Base-by-base conservation (phyloP, 139 green algal species). In the Bryopsis sp. region DNA sequence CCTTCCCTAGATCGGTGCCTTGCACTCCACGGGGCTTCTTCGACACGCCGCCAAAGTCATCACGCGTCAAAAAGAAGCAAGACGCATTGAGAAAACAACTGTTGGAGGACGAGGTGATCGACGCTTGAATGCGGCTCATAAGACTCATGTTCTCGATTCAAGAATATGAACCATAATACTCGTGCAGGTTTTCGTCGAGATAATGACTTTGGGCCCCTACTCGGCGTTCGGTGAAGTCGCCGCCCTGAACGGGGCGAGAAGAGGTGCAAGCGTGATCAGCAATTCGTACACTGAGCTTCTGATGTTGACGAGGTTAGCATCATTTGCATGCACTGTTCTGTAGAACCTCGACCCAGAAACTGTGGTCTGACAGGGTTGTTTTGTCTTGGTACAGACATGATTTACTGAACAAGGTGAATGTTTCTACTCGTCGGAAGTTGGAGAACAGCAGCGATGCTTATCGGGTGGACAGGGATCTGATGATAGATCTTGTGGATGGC, bases 181-280 rank as follows among this genome's bases (percentile, higher is more conserved):
- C 15, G 43, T 50, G 43, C 43, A 77, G 43, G 65, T 77, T 15
- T 77, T 69, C 43, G 47, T 77, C 31, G 64, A 77, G 39, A 33
- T 77, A 11, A 67, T 73, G 72, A 77, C 72, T 2, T 47, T 73
- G 28, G 72, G 72, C 7, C 62, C 69, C 26, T 68, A 77, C 28
- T 69, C 69, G 72, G 68, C 72, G 7, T 77, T 77, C 73, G 72
- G 72, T 36, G 72, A 77, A 36, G 19, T 72, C 31, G 72, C 72
- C 33, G 72, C 72, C 0, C 34, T 77, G 5, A 64, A 77, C 31
- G 72, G 67, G 15, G 54, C 35, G 19, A 48, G 33, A 2, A 58
- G 72, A 47, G 62, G 32, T 4, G 72, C 72, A 31, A 77, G 64
- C 29, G 67, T 77, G 43, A 73, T 77, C 48, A 73, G 50, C 26